A percentile compares a stretch with the other conserved stretches of the same genome.
phyloP scores from a whole-genome alignment of 345 rosid genomes.

The Rubroshorea leprosula region DNA sequence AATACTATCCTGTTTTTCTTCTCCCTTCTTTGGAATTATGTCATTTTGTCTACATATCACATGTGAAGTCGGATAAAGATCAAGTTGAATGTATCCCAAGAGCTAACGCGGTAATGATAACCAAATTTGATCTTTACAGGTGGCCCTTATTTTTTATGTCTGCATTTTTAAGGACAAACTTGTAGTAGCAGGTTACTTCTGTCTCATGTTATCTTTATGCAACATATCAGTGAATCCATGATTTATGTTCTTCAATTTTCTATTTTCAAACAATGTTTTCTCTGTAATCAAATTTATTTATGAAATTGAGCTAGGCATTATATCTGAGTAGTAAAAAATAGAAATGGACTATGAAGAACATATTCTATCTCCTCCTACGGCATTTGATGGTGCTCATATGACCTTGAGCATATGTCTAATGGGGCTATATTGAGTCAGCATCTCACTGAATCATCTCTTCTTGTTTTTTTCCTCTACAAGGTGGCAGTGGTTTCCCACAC shows the following conservation, averaged over 20 bases:
- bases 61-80: constrained; percentile 9
- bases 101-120: constrained; percentile 6
- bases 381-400: constrained; percentile 25
- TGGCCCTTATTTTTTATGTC: constrained; percentile 10
- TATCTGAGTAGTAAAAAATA: neutral
- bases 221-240: neutral
- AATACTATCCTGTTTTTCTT: neutral
- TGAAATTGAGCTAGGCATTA: constrained; percentile 15
- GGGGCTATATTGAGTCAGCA: constrained; percentile 47
- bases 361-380: constrained; percentile 3
- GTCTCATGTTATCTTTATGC: constrained; percentile 2
- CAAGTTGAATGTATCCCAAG: neutral
- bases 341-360: constrained; percentile 20
- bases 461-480: constrained; percentile 45
- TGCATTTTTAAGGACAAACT: constrained; percentile 11
- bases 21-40: constrained; percentile 1
- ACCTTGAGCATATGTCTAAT: constrained; percentile 20
- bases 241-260: neutral
- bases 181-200: neutral
- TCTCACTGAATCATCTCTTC: constrained; percentile 47
- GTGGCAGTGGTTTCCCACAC: constrained; percentile 85
- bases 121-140: constrained; percentile 14
- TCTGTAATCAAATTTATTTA: constrained; percentile 16
- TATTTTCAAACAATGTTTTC: constrained; percentile 13
- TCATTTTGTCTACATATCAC: constrained; percentile 3